Percentiles rank a stretch among this genome's conserved stretches.
These are phyloP conservation scores for Ophiostoma tasmaniense DNA, from an alignment of 2,329 filamentous ascomycete species.

Conservation along the genomic window DNA sequence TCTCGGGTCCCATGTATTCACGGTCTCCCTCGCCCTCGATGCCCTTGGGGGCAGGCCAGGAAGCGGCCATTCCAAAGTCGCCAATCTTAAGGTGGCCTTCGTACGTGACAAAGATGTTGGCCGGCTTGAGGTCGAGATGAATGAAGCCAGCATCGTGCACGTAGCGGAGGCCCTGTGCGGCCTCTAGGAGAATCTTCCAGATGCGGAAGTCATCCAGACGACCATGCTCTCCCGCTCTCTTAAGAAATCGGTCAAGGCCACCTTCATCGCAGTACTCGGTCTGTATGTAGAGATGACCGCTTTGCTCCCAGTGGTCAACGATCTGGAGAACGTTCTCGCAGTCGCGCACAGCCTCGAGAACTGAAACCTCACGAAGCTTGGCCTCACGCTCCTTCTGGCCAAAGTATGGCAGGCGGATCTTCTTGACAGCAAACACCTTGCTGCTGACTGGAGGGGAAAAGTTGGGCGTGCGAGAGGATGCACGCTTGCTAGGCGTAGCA, in stretches of 20 bases:
- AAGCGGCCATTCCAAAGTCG: constrained; percentile 74
- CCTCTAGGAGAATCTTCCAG: constrained; percentile 92
- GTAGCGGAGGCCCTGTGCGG: constrained; percentile 75
- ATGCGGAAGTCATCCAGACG: constrained; percentile 94
- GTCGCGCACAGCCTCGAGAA: constrained; percentile 66
- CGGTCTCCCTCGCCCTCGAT: constrained; percentile 91
- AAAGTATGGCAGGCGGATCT: constrained; percentile 70
- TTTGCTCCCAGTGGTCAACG: constrained; percentile 79
- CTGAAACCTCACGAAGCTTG: constrained; percentile 75
- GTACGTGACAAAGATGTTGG: constrained; percentile 74
- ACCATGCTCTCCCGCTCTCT: constrained; percentile 72
- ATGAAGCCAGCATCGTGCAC: constrained; percentile 85
- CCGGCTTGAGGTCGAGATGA: constrained; percentile 77
- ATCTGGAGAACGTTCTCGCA: constrained; percentile 81
- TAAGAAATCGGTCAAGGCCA: constrained; percentile 76
- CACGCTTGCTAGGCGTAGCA: constrained; percentile 19
- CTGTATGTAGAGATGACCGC: constrained; percentile 85
- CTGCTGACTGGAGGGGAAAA: constrained; percentile 34
- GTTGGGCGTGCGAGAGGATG: constrained; percentile 26
- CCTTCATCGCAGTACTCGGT: constrained; percentile 96
- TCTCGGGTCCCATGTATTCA: constrained; percentile 91
- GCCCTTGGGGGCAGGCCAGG: constrained; percentile 65
- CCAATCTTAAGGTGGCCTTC: constrained; percentile 77
- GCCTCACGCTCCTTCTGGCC: constrained; percentile 72
- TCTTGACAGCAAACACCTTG: constrained; percentile 84